Evolutionary conservation across 169 alveolate species (phyloP).

Genomic region (Hepatocystis sp.): DNA sequence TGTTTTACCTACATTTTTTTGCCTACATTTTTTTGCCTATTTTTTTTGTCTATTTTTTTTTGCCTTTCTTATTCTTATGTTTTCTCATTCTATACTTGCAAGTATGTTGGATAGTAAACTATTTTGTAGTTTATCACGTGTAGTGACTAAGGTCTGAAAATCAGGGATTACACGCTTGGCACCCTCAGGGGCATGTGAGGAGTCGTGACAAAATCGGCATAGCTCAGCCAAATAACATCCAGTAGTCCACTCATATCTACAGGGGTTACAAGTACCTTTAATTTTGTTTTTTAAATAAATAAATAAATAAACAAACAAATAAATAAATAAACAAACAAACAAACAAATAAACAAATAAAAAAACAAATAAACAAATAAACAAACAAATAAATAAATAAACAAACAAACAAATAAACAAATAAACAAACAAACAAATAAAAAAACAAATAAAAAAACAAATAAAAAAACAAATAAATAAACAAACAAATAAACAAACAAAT

Average conservation of each 20-base stretch:
- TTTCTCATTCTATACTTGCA: not conserved
- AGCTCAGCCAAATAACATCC: constrained; percentile 77
- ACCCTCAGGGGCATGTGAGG: constrained; percentile 63
- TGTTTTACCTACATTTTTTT: not conserved
- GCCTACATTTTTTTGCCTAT: not conserved
- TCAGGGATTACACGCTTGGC: constrained; percentile 64
- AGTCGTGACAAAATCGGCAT: constrained; percentile 79
- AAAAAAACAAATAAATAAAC: too few relatives aligned
- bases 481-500: too few relatives aligned
- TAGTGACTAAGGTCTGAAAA: constrained; percentile 6
- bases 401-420: too few relatives aligned
- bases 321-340: not conserved
- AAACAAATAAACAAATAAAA: too few relatives aligned
- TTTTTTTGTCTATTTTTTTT: not conserved
- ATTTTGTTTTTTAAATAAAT: not conserved
- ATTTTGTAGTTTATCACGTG: constrained; percentile 34
- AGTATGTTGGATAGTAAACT: not conserved
- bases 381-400: too few relatives aligned
- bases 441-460: too few relatives aligned
- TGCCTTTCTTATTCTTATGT: not conserved
- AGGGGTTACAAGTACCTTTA: constrained; percentile 77
- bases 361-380: too few relatives aligned
- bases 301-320: not conserved
- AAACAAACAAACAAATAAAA: too few relatives aligned
- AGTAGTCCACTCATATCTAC: constrained; percentile 78